Evolutionary conservation across 2,329 filamentous ascomycete genomes (phyloP).

Genomic region (Fusarium praegraminearum): DNA sequence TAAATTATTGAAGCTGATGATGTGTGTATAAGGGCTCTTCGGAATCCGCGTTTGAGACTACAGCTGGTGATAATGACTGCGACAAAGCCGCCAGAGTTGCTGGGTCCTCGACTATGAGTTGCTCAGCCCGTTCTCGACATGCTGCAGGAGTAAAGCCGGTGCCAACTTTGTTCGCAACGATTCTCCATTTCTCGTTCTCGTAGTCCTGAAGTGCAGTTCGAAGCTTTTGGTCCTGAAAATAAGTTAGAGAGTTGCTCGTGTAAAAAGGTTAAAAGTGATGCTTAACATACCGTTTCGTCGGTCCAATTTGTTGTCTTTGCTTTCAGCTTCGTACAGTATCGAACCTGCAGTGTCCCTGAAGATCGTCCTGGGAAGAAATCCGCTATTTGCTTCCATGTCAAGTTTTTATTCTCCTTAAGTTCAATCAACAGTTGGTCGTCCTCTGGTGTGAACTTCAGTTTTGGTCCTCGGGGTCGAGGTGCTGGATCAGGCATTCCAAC

Average conservation of each 20-base stretch:
- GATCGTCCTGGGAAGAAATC: conserved; percentile 94
- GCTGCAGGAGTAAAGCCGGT: conserved; percentile 88
- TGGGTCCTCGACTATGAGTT: conserved; percentile 64
- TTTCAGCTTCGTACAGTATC: conserved; percentile 95
- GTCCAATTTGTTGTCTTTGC: conserved; percentile 95
- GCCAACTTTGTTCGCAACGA: conserved; percentile 90
- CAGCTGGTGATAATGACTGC: conserved; percentile 67
- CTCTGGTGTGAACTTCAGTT: conserved; percentile 93
- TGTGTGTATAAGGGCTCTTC: conserved; percentile 52
- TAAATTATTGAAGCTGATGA: conserved; percentile 68
- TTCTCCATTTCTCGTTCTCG: conserved; percentile 92
- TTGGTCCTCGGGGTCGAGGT: conserved; percentile 83
- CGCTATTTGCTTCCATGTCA: conserved; percentile 98
- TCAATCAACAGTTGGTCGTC: conserved; percentile 90
- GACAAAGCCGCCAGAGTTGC: conserved; percentile 59
- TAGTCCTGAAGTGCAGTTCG: conserved; percentile 83
- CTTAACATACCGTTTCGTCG: conserved; percentile 83
- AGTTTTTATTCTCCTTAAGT: conserved; percentile 91
- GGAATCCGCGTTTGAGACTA: conserved; percentile 44
- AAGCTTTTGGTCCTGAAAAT: conserved; percentile 78
- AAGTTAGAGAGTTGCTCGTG: conserved; percentile 17
- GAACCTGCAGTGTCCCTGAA: conserved; percentile 90
- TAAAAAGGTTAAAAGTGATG: not conserved
- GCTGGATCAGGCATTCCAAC: conserved; percentile 89
- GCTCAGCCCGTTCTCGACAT: conserved; percentile 82